Evolutionary conservation across 441 rosid species (phyloP), one percentile per base, ranked within the genome.

Genomic region (Adansonia gregorii): DNA sequence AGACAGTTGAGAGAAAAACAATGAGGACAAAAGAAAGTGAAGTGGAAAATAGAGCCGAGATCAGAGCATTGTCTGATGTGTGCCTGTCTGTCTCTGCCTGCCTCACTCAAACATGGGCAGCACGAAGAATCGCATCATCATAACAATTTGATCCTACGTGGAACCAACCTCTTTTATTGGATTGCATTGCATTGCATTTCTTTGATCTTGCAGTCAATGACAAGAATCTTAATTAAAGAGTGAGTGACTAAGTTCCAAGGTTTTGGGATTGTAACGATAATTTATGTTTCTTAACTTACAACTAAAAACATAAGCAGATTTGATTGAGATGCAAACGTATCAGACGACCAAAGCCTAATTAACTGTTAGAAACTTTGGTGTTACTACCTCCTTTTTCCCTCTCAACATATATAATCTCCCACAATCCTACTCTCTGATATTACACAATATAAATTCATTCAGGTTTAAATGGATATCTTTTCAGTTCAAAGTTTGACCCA

Each of bases 181-280:
- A 35, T 35, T 35, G 41, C 41, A 35, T 35, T 35, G 12, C 8
- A 43, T 43, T 43, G 48, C 51, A 35, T 35, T 35, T 5, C 11
- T 45, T 45, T 35, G 49, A 8, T 45, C 49, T 8, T 45, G 49
- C 49, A 1, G 11, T 45, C 11, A 9, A 8, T 8, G 17, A 7
- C 17, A 75, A 35, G 64, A 68, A 11, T 17, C 4, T 41, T 31
- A 12, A 35, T 35, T 35, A 35, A 35, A 35, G 41, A 35, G 41
- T 35, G 52, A 65, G 19, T 24, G 10, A 54, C 0, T 19, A 31
- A 72, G 76, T 83, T 76, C 80, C 74, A 76, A 59, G 73, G 70
- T 41, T 72, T 78, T 67, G 80, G 82, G 86, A 81, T 80, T 76
- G 77, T 68, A 76, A 81, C 58, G 49, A 48, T 7, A 55, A 56